Conservation (phyloP, 441 rosid species). For the Melastoma candidum region DNA sequence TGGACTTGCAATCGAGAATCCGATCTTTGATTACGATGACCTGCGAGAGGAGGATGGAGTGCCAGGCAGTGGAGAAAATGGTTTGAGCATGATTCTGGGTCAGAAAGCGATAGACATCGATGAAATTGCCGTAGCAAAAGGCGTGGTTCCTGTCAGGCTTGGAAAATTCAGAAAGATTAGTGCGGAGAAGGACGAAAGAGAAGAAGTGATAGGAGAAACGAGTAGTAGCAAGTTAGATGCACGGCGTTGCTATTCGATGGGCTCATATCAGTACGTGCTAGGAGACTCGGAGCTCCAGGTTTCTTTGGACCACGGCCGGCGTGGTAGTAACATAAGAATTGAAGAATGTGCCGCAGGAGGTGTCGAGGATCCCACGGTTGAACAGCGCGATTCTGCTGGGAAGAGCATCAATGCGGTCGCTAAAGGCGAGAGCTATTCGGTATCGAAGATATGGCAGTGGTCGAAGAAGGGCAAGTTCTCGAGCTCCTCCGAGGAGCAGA, state of each 20-base stretch:
- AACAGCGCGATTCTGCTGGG: conserved; percentile 3
- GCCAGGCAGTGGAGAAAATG: conserved; percentile 23
- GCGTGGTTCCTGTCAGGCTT: conserved; percentile 49
- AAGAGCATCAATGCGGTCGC: conserved; percentile 18
- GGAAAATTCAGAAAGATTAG: conserved; percentile 51
- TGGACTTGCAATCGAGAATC: conserved; percentile 48
- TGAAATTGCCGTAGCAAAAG: conserved; percentile 44
- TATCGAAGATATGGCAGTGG: conserved; percentile 20
- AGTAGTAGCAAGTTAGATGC: conserved; percentile 66
- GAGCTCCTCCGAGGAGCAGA: conserved; percentile 7
- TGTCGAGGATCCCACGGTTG: conserved; percentile 8
- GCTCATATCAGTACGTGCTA: conserved; percentile 59
- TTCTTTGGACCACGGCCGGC: conserved; percentile 28
- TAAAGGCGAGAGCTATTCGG: conserved; percentile 20
- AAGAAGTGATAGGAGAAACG: conserved; percentile 32
- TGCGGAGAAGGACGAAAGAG: conserved; percentile 26
- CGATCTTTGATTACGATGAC: conserved; percentile 48
- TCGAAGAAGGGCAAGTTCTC: conserved; percentile 15
- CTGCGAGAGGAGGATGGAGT: conserved; percentile 38
- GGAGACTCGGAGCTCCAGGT: conserved; percentile 64
- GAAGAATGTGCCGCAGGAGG: conserved; percentile 3
- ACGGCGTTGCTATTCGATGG: conserved; percentile 65
- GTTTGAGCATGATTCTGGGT: conserved; percentile 10
- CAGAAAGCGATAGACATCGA: conserved; percentile 55
- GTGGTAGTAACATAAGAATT: conserved; percentile 17